Percentiles rank a stretch among this genome's conserved stretches.
phyloP scores from a whole-genome alignment of 2,329 filamentous ascomycete species.

The Trichocomaceae sp. region DNA sequence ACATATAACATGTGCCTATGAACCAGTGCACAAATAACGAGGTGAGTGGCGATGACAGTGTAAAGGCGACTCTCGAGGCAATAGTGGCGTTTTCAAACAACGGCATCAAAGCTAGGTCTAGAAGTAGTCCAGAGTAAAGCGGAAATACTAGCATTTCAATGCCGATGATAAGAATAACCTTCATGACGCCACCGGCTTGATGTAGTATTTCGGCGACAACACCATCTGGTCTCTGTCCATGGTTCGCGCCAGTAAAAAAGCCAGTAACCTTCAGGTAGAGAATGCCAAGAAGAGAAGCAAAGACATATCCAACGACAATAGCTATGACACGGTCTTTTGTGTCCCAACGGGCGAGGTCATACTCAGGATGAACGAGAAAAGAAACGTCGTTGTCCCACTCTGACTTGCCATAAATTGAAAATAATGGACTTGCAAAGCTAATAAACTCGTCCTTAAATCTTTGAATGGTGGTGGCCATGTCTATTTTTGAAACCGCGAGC shows the following conservation, averaged over 20 bases:
- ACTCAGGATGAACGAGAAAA: constrained; percentile 40
- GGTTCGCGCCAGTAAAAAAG: constrained; percentile 56
- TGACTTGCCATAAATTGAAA: constrained; percentile 3
- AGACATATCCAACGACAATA: constrained; percentile 72
- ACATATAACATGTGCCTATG: constrained; percentile 98
- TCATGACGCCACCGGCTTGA: constrained; percentile 93
- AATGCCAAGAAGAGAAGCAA: constrained; percentile 66
- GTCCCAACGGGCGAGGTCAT: constrained; percentile 61
- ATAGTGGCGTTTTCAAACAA: constrained; percentile 78
- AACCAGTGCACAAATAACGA: constrained; percentile 99
- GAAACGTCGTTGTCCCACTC: constrained; percentile 24
- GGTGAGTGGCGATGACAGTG: constrained; percentile 70
- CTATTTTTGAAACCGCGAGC: constrained; percentile 16
- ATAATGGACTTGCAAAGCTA: background rate
- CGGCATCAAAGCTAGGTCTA: constrained; percentile 82
- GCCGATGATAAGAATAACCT: constrained; percentile 95
- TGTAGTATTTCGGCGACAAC: constrained; percentile 71
- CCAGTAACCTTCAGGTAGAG: constrained; percentile 71
- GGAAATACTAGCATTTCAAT: constrained; percentile 99
- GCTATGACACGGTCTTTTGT: constrained; percentile 64
- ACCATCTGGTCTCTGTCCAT: constrained; percentile 59
- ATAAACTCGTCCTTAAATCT: constrained; percentile 20
- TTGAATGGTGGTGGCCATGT: constrained; percentile 15
- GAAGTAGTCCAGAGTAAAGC: constrained; percentile 84
- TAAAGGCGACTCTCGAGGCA: constrained; percentile 70